These are phyloP conservation scores for Cynanchum wilfordii DNA, from an alignment of 257 asterid genomes.

Conservation along the genomic window DNA sequence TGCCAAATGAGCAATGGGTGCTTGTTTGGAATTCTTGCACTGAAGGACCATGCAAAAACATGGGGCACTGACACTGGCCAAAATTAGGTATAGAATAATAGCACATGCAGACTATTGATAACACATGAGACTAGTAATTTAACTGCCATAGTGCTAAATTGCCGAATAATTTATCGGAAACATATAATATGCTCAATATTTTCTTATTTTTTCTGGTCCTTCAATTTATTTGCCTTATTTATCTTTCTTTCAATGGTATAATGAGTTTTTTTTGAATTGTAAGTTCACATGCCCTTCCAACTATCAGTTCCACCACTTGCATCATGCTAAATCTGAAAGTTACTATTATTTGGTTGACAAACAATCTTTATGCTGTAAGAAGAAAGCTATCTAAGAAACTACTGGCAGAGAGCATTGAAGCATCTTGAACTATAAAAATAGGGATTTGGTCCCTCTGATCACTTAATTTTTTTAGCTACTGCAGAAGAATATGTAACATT, in stretches of 20 bases:
- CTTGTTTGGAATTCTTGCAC: neutral
- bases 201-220: neutral
- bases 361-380: neutral
- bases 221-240: neutral
- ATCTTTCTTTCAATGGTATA: neutral
- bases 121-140: neutral
- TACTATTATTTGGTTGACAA: neutral
- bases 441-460: neutral
- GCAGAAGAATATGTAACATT: neutral
- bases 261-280: neutral
- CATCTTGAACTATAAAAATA: neutral
- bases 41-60: neutral
- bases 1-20: neutral
- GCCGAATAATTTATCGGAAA: neutral
- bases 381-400: neutral
- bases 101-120: neutral
- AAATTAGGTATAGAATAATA: neutral
- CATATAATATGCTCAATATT: neutral
- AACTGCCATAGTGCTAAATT: neutral
- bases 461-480: neutral
- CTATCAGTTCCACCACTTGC: neutral
- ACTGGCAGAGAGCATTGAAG: neutral
- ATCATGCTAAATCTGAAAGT: neutral
- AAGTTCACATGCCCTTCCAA: neutral
- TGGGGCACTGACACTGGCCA: neutral